These are phyloP conservation scores for Diaporthe sp. DNA, from an alignment of 2,329 filamentous ascomycete species.

Conservation along the genomic window DNA sequence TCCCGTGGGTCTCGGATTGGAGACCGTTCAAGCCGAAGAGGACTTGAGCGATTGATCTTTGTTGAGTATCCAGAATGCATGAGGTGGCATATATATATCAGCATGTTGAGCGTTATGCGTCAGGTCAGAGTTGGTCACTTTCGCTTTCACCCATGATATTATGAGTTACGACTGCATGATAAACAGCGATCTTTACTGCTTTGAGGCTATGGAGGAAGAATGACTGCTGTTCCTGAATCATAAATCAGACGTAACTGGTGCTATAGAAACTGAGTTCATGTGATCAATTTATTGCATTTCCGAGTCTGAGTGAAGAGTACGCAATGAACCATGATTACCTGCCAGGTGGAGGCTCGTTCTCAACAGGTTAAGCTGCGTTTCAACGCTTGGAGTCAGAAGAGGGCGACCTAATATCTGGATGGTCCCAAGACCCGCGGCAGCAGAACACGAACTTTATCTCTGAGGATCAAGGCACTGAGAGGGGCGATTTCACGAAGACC, in stretches of 20 bases:
- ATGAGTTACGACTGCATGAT: conserved; percentile 24
- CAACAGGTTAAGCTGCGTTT: too few species aligned
- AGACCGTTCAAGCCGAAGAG: conserved; percentile 25
- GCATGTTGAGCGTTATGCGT: neutral
- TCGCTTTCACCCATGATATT: neutral
- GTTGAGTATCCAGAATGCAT: neutral
- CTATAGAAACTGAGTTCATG: neutral
- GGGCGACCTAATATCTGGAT: too few species aligned
- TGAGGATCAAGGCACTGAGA: too few species aligned
- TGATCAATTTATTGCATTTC: too few species aligned
- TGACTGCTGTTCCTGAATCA: neutral
- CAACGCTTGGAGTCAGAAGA: too few species aligned
- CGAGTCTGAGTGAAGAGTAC: neutral
- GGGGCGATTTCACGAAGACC: too few species aligned
- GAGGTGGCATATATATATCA: neutral
- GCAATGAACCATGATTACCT: too few species aligned
- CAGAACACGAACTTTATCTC: neutral
- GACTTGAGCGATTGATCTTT: neutral
- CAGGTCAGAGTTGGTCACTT: neutral
- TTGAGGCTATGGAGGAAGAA: neutral
- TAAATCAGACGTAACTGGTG: neutral
- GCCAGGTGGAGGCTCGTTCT: neutral
- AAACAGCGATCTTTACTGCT: conserved; percentile 13
- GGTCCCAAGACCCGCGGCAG: neutral
- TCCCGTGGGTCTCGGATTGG: conserved; percentile 21